These are phyloP conservation scores for Colletotrichum kahawae DNA, from an alignment of 2,329 filamentous ascomycete species.

Conservation along the genomic window DNA sequence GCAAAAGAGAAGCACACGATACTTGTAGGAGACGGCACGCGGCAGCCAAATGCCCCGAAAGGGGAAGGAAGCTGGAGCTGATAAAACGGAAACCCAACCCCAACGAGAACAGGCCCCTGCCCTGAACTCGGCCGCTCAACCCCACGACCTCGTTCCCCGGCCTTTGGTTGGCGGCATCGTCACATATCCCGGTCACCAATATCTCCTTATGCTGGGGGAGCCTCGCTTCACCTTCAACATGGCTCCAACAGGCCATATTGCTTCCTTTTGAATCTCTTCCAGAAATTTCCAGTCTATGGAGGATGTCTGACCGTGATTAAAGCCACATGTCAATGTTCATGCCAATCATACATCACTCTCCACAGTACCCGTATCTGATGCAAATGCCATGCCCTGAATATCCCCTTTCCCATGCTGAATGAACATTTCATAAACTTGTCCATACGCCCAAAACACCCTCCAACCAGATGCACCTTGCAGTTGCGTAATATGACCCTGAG, in stretches of 20 bases:
- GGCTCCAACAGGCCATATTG: conserved; percentile 5
- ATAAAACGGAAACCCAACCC: conserved; percentile 11
- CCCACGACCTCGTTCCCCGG: conserved; percentile 4
- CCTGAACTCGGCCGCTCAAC: neutral
- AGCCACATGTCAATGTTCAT: neutral
- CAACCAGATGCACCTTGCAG: neutral
- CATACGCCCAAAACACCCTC: neutral
- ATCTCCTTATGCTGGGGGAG: neutral
- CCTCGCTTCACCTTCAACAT: neutral
- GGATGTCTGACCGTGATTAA: neutral
- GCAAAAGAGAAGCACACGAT: neutral
- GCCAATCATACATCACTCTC: neutral
- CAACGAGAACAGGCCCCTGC: conserved; percentile 2
- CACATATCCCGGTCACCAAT: neutral
- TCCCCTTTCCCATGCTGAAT: neutral
- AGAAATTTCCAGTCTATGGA: conserved; percentile 3
- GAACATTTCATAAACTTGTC: neutral
- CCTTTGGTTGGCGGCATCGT: conserved; percentile 3
- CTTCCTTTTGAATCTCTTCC: neutral
- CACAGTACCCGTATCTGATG: neutral
- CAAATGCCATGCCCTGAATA: neutral
- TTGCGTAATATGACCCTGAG: neutral
- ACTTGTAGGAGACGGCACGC: neutral
- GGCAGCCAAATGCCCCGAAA: neutral
- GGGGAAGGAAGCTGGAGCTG: neutral